Evolutionary conservation across 2,329 filamentous ascomycete genomes (phyloP), one percentile per base, ranked within the genome.

Genomic region (Calonectria leucothoes): DNA sequence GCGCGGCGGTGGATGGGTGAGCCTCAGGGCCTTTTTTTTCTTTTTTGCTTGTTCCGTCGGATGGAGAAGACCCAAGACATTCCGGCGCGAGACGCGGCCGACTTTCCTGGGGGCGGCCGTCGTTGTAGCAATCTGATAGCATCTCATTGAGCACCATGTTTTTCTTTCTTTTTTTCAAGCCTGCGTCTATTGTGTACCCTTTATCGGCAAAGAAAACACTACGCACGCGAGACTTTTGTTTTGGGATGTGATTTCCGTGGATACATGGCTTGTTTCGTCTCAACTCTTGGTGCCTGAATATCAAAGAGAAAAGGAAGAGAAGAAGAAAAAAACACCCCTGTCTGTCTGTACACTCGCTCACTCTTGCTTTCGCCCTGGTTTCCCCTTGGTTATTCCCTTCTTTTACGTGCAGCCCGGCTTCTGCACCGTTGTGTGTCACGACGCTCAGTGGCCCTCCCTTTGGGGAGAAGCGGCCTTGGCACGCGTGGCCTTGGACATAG

Each of bases 251-350:
- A 63, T 49, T 27, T 25, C 31, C 39, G 15, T 39, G 31, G 48
- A 48, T 69, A 25, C 35, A 49, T 20, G 12, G 39, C 48, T 37
- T 25, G 42, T 69, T 39, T 51, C n/a, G 49, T n/a, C 20, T 49
- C 25, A 59, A 37, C 33, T 52, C 48, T 37, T 52, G 66, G 70
- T 76, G 73, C 73, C 71, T 72, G 75, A 75, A 59, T 72, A 75
- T 72, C 73, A n/a, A 45, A n/a, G n/a, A n/a, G n/a, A n/a, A n/a
- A n/a, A n/a, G n/a, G n/a, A n/a, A n/a, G n/a, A n/a, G n/a, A n/a
- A n/a, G n/a, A n/a, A n/a, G n/a, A n/a, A n/a, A n/a, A n/a, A n/a
- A n/a, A n/a, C n/a, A n/a, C n/a, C n/a, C n/a, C n/a, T n/a, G n/a
- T n/a, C n/a, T n/a, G n/a, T 71, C 27, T 39, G 45, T 55, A 39